phyloP scores from a whole-genome alignment of 2,329 filamentous ascomycete genomes.

The Arthroderma sp. region DNA sequence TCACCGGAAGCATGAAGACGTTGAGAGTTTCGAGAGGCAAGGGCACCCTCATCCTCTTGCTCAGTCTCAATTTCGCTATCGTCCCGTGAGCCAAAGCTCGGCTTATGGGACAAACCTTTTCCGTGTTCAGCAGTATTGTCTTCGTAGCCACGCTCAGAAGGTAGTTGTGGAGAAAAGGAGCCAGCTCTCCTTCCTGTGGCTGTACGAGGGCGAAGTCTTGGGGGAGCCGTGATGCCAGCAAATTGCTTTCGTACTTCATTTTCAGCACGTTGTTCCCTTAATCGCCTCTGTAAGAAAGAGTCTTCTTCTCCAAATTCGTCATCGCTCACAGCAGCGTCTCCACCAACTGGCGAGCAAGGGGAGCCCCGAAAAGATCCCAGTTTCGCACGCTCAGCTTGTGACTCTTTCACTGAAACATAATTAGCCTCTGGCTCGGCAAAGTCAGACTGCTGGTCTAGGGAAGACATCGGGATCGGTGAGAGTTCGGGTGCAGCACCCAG shows the following conservation, averaged over 20 bases:
- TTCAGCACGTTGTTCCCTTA: conserved; percentile 22
- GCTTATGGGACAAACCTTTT: neutral
- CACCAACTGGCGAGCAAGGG: no score
- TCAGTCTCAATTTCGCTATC: conserved; percentile 27
- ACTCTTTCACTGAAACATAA: conserved; percentile 36
- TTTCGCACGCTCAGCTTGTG: conserved; percentile 29
- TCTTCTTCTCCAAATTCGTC: conserved; percentile 33
- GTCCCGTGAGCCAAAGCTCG: neutral
- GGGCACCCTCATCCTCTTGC: conserved; percentile 28
- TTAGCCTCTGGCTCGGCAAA: conserved; percentile 29
- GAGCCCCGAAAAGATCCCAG: conserved; percentile 14
- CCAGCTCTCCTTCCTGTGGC: conserved; percentile 4
- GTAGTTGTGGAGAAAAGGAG: conserved; percentile 5
- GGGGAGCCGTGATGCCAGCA: conserved; percentile 22
- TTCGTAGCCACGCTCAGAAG: neutral
- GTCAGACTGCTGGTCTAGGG: conserved; percentile 21
- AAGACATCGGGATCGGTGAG: conserved; percentile 23
- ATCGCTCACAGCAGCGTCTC: conserved; percentile 20
- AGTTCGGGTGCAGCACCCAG: conserved; percentile 23
- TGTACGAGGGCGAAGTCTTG: conserved; percentile 12
- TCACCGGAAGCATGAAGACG: conserved; percentile 21
- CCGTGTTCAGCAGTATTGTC: neutral
- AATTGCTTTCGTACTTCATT: conserved; percentile 24
- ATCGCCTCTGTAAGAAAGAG: conserved; percentile 23
- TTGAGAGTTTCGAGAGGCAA: conserved; percentile 18